A percentile compares a stretch with the other conserved stretches of the same genome.
These are phyloP conservation scores for Umbilicaria muhlenbergii DNA, from an alignment of 495 filamentous ascomycete genomes.

Conservation along the genomic window DNA sequence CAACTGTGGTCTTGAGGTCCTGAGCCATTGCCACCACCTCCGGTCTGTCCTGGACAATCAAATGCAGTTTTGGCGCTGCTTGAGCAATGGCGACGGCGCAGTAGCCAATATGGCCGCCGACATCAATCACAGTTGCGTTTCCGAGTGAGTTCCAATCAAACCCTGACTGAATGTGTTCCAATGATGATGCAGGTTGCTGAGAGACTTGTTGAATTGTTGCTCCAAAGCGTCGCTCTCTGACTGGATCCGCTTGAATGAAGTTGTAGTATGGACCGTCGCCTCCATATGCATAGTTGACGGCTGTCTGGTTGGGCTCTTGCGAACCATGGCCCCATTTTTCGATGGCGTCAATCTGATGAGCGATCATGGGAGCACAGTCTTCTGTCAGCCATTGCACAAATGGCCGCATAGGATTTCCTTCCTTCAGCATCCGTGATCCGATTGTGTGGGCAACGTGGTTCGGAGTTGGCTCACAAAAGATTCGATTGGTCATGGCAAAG, in stretches of 20 bases:
- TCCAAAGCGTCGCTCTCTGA: background rate
- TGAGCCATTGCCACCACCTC: conserved; percentile 25
- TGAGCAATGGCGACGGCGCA: conserved; percentile 1
- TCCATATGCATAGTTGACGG: conserved; percentile 1
- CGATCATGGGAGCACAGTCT: background rate
- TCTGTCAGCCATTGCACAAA: background rate
- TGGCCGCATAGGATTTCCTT: background rate
- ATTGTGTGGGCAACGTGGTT: background rate
- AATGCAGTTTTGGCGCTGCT: conserved; percentile 23
- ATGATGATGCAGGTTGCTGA: background rate
- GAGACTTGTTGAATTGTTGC: background rate
- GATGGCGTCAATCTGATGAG: background rate
- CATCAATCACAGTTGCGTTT: background rate
- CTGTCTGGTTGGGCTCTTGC: conserved; percentile 1
- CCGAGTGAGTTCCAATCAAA: conserved; percentile 1
- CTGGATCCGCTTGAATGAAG: background rate
- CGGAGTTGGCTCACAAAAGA: background rate
- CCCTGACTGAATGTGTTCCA: background rate
- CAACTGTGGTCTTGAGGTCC: background rate
- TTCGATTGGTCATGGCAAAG: background rate
- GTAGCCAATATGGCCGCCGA: conserved; percentile 1
- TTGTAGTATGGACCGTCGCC: background rate
- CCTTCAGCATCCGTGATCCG: background rate
- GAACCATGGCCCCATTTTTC: conserved; percentile 4
- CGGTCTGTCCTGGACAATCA: conserved; percentile 42